Evolutionary conservation across 768 basidiomycete genomes (phyloP), one percentile per base, ranked within the genome.

Genomic region (Russula sp.): DNA sequence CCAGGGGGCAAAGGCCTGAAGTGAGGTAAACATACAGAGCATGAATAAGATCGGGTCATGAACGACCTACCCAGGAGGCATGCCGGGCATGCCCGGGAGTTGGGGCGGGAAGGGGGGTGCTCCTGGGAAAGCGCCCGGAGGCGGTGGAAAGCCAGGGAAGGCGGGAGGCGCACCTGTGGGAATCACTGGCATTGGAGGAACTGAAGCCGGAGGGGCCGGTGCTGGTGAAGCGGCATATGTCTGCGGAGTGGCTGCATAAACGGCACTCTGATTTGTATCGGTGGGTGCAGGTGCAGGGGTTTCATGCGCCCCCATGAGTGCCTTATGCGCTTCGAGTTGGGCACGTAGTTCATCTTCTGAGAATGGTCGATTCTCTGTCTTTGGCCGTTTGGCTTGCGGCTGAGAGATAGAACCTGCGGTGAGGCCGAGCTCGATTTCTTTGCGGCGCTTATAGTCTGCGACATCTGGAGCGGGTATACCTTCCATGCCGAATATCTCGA

Each of bases 401-500:
- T 91, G 88, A 16, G 89, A 87, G 67, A 92, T 93, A 8, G 88
- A 84, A 6, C 90, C 91, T 1, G 89, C 86, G 20, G 84, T 82
- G 28, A 94, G 83, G 36, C 97, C 95, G 4, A 93, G 84, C 73
- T 98, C 94, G 67, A 92, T 90, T 74, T 96, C 95, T 73, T 97
- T 97, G 68, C 92, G 87, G 58, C 93, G 89, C 73, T 92, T 96
- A 82, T 95, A 98, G 75, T 95, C 96, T 14, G 92, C 94, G 22
- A 96, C 84, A 75, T 96, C 95, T 38, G 93, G 91, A 4, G 88
- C 89, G 9, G 94, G 94, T 56, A 98, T 94, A 60, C 96, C 97
- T 74, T 97, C 96, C 97, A 99, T 98, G 26, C 97, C 97, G 69
- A 98, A 98, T 54, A 99, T 98, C 77, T 99, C 97, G 42, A 99